Percentiles rank a stretch among this genome's conserved stretches.
phyloP scores from a whole-genome alignment of 768 basidiomycete genomes.

The Collybia mongolica region DNA sequence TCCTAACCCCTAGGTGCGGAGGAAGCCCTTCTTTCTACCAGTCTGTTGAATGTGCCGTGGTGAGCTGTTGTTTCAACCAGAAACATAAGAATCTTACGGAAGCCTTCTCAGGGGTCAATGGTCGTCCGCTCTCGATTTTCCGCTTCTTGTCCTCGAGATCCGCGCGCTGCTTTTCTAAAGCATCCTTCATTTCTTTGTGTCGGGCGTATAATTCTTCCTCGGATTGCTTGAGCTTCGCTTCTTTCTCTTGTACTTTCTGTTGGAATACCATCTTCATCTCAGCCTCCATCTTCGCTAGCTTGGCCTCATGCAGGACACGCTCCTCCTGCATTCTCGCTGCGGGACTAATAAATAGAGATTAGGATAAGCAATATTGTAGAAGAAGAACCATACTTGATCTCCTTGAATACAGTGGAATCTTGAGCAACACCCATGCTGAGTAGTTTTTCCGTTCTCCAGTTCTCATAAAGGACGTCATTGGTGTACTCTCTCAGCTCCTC shows the following conservation, averaged over 20 bases:
- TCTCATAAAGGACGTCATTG: constrained; percentile 94
- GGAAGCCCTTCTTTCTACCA: constrained; percentile 74
- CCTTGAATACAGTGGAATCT: constrained; percentile 97
- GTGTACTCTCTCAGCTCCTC: constrained; percentile 98
- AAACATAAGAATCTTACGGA: constrained; percentile 51
- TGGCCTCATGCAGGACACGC: constrained; percentile 93
- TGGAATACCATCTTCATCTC: constrained; percentile 99
- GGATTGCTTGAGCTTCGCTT: constrained; percentile 96
- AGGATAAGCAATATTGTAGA: constrained; percentile 3
- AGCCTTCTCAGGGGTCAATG: constrained; percentile 92
- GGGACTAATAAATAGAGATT: constrained; percentile 55
- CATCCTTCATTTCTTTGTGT: constrained; percentile 99
- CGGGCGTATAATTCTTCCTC: constrained; percentile 99
- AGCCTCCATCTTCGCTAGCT: constrained; percentile 98
- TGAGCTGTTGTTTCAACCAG: constrained; percentile 12
- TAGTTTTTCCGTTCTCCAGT: constrained; percentile 96
- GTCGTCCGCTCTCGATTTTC: constrained; percentile 90
- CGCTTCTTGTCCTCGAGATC: constrained; percentile 99
- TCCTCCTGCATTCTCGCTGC: constrained; percentile 96
- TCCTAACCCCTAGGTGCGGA: constrained; percentile 51
- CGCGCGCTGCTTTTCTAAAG: constrained; percentile 91
- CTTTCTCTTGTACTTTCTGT: constrained; percentile 99
- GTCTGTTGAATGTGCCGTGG: constrained; percentile 34
- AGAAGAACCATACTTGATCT: constrained; percentile 81
- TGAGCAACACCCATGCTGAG: constrained; percentile 97